Percentiles rank a stretch among this genome's conserved stretches.
phyloP scores from a whole-genome alignment of 2,329 filamentous ascomycete genomes.

The Fusarium sp. region DNA sequence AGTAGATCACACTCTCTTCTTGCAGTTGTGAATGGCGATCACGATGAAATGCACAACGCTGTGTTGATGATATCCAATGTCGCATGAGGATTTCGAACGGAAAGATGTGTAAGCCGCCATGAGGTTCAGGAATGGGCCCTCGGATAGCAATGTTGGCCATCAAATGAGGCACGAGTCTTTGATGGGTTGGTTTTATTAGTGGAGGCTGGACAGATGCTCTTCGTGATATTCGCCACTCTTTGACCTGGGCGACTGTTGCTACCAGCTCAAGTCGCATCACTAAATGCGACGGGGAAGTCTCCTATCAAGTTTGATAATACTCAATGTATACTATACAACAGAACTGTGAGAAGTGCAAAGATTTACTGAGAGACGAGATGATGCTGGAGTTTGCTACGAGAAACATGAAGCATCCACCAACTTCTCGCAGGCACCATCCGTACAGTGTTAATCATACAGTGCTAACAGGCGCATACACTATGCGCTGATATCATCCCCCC shows the following conservation, averaged over 20 bases:
- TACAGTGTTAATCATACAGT: conserved; percentile 25
- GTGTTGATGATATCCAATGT: neutral
- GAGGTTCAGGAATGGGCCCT: too few species aligned
- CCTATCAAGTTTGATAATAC: neutral
- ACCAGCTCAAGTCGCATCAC: neutral
- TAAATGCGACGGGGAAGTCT: neutral
- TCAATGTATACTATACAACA: neutral
- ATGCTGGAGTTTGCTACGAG: neutral
- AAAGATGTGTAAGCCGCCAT: neutral
- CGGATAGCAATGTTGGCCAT: neutral
- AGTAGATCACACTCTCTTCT: too few species aligned
- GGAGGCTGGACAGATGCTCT: neutral
- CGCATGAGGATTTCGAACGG: neutral
- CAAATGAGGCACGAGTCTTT: neutral
- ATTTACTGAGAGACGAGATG: too few species aligned
- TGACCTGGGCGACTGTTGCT: neutral
- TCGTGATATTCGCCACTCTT: neutral
- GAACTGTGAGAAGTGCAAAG: too few species aligned
- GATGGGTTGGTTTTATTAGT: neutral
- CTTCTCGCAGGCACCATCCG: conserved; percentile 31
- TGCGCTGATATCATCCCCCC: conserved; percentile 46
- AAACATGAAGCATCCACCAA: conserved; percentile 16
- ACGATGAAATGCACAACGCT: neutral
- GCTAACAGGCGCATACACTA: conserved; percentile 37
- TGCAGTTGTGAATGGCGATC: neutral